Base-by-base conservation (phyloP, 2,329 filamentous ascomycete genomes). In the Xylaria multiplex region DNA sequence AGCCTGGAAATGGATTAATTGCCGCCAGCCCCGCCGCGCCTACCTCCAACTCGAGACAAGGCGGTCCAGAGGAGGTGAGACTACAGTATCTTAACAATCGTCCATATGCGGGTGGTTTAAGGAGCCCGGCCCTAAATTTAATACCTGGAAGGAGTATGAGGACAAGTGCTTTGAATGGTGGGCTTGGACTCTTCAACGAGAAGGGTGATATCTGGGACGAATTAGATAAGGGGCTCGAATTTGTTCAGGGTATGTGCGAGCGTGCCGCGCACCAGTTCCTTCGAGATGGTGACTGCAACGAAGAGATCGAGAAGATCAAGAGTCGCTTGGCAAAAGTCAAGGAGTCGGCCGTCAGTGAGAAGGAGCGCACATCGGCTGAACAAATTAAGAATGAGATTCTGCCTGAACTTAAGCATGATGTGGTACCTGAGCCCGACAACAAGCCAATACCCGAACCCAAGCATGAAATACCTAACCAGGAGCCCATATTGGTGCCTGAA, bases 251-350 rank as follows among this genome's bases (percentile, higher is more conserved):
- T 62, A 87, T 93, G 72, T 96, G 92, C 76, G 94, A 97, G 80
- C 89, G 90, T 60, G 94, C 91, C 2, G 94, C 94, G 0, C 93
- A 97, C 75, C 92, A 96, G 74, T 93, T 96, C 67, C 83, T 97
- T n/a, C 88, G 94, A 27, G 91, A 93, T 59, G 94, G 93, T 11
- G 91, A 96, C 74, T 97, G 94, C 78, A 85, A 83, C n/a, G 85
- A 88, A 19, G 93, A 97, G 77, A 85, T 97, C 45, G 82, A 84
- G 30, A 90, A 88, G 53, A 90, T 94, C 59, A 87, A 89, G 74
- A 82, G 84, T 64, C 87, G 88, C 16, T 85, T 96, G 49, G 79
- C 80, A 8, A 85, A 90, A 62, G 88, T 93, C 1, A 82, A 89
- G 57, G 85, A 86, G 37, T 80, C 87, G 59, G 88, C 90, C 16